Base-by-base conservation (phyloP, 2,329 filamentous ascomycete genomes). In the Xylaria sp. region DNA sequence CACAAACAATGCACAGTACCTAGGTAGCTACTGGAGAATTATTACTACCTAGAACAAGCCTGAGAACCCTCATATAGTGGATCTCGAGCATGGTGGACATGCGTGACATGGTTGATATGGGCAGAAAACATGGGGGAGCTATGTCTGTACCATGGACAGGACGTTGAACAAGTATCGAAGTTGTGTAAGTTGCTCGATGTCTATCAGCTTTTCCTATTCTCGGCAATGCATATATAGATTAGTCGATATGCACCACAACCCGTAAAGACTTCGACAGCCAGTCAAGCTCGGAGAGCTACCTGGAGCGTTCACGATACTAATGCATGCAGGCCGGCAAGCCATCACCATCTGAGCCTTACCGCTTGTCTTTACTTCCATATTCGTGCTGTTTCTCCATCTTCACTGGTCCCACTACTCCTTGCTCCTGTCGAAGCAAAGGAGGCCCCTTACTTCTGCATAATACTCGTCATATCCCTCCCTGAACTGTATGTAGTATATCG, bases 31-130 rank as follows among this genome's bases (percentile, higher is more conserved):
- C 13, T 16, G n/a, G 40, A 44, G 16, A 40, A 40, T 57, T 21
- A 59, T 37, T 60, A 40, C 23, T 25, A 44, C 27, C 53, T 58
- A 25, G 25, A 32, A 21, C 35, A 65, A 35, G 44, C 27, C 16
- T 10, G 53, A 47, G 63, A n/a, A n/a, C 44, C 50, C 59, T 67
- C 21, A 64, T 62, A 59, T 51, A 21, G 68, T 69, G 68, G 68
- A 69, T 67, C 68, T n/a, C n/a, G 53, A 48, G 32, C 65, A 48
- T 60, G 60, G 64, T 44, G 2, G 35, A 9, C 35, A n/a, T n/a
- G n/a, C n/a, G n/a, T 35, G 32, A 35, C 65, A 48, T 60, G 60
- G 64, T 42, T 18, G 40, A 18, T 18, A 42, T 42, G 40, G 13
- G 13, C 40, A 44, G 51, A 13, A 48, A 40, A 21, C 21, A 25